Evolutionary conservation across 208 protist species (phyloP), one percentile per base, ranked within the genome.

Genomic region (Leishmania guyanensis): DNA sequence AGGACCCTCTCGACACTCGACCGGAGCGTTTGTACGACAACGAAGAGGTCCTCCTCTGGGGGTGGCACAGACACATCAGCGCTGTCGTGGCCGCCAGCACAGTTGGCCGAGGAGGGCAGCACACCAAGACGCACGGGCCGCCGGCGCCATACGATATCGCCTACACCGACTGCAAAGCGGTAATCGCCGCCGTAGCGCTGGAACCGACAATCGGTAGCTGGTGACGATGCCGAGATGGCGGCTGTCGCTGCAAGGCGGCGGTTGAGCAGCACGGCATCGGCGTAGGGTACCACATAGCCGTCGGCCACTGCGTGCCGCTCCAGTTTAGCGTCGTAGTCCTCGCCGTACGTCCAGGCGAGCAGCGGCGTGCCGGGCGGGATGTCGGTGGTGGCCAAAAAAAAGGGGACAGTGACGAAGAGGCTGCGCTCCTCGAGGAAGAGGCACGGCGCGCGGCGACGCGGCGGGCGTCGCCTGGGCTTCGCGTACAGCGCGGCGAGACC

Each of bases 271-370:
- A 12, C 86, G 3, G 90, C 90, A 81, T 95, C 84, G 0, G 80
- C 78, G 85, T 92, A 93, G 14, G 94, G 90, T 46, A 97, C 91
- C 26, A 96, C 79, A 46, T 86, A 70, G 20, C 88, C 90, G 46
- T 91, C 87, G 16, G 91, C 90, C 26, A 97, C 92, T 5, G 84
- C 94, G 26, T 87, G 65, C 12, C 94, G 90, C 87, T 97, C 94
- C 39, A 97, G 84, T 74, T 89, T 90, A 4, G 94, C 94, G 82
- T 97, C 94, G 88, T 97, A 97, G 68, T 93, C 92, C 68, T 95
- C 94, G 33, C 94, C 94, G 85, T 97, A 97, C n/a, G 92, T 93
- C 91, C 92, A 96, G 51, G 94, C 91, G 8, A 97, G 84, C n/a
- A 97, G 85, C 66, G 89, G 70, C 12, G 87, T 77, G 6, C 94